Evolutionary conservation across 305 asterid species (phyloP).

Genomic region (Fraxinus angustifolia): DNA sequence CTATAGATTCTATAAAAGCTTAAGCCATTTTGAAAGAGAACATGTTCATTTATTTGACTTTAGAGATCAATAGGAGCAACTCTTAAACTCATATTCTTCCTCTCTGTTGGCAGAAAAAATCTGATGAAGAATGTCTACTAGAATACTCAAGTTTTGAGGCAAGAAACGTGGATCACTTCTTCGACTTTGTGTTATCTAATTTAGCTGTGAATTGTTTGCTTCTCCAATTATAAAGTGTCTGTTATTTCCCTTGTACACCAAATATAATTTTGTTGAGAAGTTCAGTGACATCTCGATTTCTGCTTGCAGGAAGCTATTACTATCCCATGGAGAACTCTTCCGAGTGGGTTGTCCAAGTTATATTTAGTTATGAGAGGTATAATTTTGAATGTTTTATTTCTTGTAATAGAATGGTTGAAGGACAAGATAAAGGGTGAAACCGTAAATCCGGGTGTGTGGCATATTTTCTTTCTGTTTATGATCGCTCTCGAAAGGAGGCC

Average conservation of each 20-base stretch:
- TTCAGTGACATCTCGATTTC: not conserved
- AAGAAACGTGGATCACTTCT: not conserved
- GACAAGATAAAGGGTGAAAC: not conserved
- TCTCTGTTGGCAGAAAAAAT: slow-evolving; percentile 51
- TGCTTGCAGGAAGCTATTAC: slow-evolving; percentile 70
- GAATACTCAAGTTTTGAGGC: slow-evolving; percentile 85
- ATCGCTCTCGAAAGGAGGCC: not conserved
- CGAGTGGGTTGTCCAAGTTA: slow-evolving; percentile 72
- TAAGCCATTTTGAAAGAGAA: not conserved
- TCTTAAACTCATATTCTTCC: slow-evolving; percentile 17
- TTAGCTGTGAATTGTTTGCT: not conserved
- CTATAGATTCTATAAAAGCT: not conserved
- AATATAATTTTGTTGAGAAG: not conserved
- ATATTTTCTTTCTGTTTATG: not conserved
- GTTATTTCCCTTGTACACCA: not conserved
- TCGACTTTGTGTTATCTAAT: slow-evolving; percentile 8
- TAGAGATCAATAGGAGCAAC: not conserved
- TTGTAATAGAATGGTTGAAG: not conserved
- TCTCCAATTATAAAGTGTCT: not conserved
- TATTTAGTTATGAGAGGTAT: slow-evolving; percentile 85
- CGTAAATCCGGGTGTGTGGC: not conserved
- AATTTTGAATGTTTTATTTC: not conserved
- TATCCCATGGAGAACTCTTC: slow-evolving; percentile 82
- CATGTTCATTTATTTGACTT: not conserved
- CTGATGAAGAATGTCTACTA: slow-evolving; percentile 57